These are phyloP conservation scores for Senna tora DNA, from an alignment of 306 rosid species.

Conservation along the genomic window DNA sequence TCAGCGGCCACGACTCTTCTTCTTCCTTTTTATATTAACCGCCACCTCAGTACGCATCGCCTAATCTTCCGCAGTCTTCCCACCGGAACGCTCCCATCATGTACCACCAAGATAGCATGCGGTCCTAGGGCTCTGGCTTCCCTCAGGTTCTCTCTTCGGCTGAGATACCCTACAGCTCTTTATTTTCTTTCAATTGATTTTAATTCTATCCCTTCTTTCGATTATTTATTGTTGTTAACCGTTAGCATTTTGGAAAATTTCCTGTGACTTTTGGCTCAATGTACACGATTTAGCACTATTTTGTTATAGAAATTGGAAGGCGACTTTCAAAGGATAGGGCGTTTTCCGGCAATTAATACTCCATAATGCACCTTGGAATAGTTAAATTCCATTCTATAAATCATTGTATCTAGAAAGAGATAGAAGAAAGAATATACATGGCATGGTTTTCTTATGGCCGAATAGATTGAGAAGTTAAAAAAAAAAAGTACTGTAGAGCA, in stretches of 20 bases:
- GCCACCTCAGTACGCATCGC: not conserved
- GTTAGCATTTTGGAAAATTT: not conserved
- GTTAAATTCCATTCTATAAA: not conserved
- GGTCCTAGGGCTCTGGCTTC: not conserved
- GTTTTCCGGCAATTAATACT: not conserved
- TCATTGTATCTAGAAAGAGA: not conserved
- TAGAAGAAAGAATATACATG: constrained; percentile 1
- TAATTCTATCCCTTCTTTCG: not conserved
- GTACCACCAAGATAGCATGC: not conserved
- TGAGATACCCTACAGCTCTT: not conserved
- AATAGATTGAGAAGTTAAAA: not conserved
- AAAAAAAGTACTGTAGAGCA: not conserved
- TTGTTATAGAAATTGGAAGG: not conserved
- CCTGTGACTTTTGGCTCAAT: not conserved
- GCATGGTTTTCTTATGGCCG: not conserved
- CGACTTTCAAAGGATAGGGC: not conserved
- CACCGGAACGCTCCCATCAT: not conserved
- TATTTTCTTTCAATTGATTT: not conserved
- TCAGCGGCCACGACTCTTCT: not conserved
- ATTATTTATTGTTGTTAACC: not conserved
- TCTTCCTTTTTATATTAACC: not conserved
- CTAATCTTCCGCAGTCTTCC: not conserved
- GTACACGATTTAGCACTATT: not conserved
- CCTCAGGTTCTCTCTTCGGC: constrained; percentile 4
- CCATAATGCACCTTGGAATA: not conserved